Evolutionary conservation across 768 basidiomycete species (phyloP).

Genomic region (Kwoniella bestiolae): DNA sequence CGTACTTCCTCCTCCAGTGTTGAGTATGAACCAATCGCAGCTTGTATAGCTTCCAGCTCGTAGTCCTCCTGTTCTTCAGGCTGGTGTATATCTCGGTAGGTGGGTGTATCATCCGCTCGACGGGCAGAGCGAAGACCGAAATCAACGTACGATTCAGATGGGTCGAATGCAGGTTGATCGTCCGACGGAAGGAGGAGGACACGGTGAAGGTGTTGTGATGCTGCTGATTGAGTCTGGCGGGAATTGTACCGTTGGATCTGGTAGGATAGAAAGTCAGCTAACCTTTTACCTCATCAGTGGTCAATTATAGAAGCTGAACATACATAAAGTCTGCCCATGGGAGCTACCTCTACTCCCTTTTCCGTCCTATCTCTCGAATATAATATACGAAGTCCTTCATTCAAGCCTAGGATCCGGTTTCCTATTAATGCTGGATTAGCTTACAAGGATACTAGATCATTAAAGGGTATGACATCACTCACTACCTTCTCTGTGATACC

Average conservation of each 20-base stretch:
- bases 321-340: constrained; percentile 32
- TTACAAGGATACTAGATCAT: too few species aligned
- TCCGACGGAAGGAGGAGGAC: constrained; percentile 20
- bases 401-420: constrained; percentile 30
- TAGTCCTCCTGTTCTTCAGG: constrained; percentile 16
- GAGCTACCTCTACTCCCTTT: constrained; percentile 35
- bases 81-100: constrained; percentile 21
- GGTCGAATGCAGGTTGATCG: neutral
- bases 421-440: neutral
- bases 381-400: constrained; percentile 31
- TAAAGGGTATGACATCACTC: constrained; percentile 5
- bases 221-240: constrained; percentile 20
- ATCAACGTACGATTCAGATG: constrained; percentile 1
- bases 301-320: constrained; percentile 10
- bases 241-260: constrained; percentile 35
- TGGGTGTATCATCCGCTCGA: constrained; percentile 1
- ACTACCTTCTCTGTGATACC: constrained; percentile 35
- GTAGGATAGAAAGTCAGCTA: neutral
- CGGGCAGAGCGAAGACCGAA: constrained; percentile 1
- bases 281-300: too few species aligned
- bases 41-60: constrained; percentile 7
- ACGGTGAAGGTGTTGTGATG: constrained; percentile 19
- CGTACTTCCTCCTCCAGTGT: constrained; percentile 27
- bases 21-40: constrained; percentile 16
- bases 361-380: constrained; percentile 26